Base-by-base conservation (phyloP, 148 eudicot genomes). In the Silene latifolia region DNA sequence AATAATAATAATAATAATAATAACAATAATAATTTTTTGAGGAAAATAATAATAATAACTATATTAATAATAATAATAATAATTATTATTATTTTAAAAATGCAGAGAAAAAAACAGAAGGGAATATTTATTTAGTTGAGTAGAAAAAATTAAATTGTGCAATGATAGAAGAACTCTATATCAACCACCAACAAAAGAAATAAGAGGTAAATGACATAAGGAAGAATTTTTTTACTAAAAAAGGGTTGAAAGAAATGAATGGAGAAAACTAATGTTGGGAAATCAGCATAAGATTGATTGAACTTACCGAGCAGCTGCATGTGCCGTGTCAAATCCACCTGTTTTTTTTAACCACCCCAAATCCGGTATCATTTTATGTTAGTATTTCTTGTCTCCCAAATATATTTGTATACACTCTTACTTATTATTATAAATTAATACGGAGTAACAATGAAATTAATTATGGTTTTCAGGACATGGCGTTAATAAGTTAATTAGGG, bases 291-390 rank as follows among this genome's bases (percentile, higher is more conserved):
- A 73, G 57, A 46, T 70, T 70, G 73, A 70, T 70, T 70, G 60
- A 70, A 75, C 86, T 83, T 44, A 94, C 98, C 98, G 92, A 83
- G 98, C 98, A 72, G 98, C 98, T 53, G 97, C 96, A 80, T 94
- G 97, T 66, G 98, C 98, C 19, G 98, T 94, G 86, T 94, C 98
- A 82, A 95, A 95, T 83, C 98, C 98, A 80, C 98, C 98, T 94
- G 72, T 70, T 70, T 70, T 70, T 70, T 69, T 47, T 54, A 70
- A 48, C 71, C 71, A 75, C 19, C 54, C 54, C 78, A 75, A 82
- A 74, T 60, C 74, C 73, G 77, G 75, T 53, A 65, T 68, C 12
- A 77, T 44, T 62, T 53, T 59, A 65, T 63, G 74, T 61, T 68
- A 20, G 32, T 60, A 24, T 74, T 57, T 74, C 68, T 15, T 61